Evolutionary conservation across 2,329 filamentous ascomycete species (phyloP).

Genomic region (Cercospora canescens): DNA sequence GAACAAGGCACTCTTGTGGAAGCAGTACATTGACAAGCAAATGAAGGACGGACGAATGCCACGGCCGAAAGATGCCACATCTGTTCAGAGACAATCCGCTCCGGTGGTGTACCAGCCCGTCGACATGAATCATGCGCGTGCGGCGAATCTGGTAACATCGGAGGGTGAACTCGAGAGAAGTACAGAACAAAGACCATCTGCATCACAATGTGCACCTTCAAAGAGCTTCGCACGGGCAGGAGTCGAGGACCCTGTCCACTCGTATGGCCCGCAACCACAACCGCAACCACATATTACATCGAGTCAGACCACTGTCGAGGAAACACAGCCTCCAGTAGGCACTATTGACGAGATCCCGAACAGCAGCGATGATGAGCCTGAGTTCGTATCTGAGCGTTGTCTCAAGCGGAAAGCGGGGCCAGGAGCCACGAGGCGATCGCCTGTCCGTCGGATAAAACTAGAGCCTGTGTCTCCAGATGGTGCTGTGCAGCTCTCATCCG

Average conservation of each 20-base stretch:
- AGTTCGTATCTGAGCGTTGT: conserved; percentile 43
- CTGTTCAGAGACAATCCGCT: background rate
- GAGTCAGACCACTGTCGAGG: conserved; percentile 45
- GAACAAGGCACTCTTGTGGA: conserved; percentile 37
- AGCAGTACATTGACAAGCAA: conserved; percentile 23
- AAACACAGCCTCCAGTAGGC: conserved; percentile 15
- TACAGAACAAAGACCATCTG: background rate
- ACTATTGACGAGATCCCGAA: conserved; percentile 6
- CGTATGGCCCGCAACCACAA: too few species aligned
- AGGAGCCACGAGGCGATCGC: conserved; percentile 22
- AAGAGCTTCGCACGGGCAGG: background rate
- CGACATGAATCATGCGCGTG: background rate
- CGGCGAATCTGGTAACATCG: background rate
- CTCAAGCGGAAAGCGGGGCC: conserved; percentile 45
- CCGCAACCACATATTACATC: conserved; percentile 31
- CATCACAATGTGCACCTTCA: background rate
- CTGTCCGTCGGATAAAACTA: conserved; percentile 29
- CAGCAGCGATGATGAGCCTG: conserved; percentile 42
- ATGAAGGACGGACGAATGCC: background rate
- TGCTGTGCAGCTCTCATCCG: conserved; percentile 42
- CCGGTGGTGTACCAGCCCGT: background rate
- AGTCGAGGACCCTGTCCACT: background rate
- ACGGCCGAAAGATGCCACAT: background rate
- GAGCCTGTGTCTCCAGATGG: conserved; percentile 27
- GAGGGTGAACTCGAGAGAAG: background rate